Conservation (phyloP, 345 rosid species). For the Aegle marmelos region DNA sequence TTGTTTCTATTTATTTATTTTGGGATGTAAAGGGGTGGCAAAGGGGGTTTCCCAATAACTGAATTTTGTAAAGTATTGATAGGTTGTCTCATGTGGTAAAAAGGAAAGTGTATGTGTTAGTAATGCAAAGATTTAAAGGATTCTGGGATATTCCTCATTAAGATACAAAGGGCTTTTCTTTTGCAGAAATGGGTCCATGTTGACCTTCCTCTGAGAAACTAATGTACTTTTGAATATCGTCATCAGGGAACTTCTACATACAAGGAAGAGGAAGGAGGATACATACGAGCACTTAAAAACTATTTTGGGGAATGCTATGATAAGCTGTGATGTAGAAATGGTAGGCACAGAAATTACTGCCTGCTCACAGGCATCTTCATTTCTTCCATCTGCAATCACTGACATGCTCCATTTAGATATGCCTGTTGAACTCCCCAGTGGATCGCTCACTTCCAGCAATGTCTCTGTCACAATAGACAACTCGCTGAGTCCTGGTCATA, state of each 20-base stretch:
- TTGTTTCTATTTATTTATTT: neutral
- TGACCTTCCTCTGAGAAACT: neutral
- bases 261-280: constrained; percentile 64
- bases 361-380: constrained; percentile 60
- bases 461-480: constrained; percentile 77
- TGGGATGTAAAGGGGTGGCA: neutral
- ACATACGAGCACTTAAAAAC: constrained; percentile 41
- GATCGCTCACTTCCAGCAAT: constrained; percentile 33
- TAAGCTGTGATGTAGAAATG: constrained; percentile 75
- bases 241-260: constrained; percentile 78
- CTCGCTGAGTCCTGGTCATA: constrained; percentile 75
- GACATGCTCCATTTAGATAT: constrained; percentile 45
- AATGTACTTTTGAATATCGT: neutral
- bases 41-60: neutral
- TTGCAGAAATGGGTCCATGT: neutral
- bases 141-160: neutral
- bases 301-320: constrained; percentile 53
- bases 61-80: neutral
- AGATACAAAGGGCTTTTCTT: neutral
- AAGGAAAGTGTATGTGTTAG: neutral
- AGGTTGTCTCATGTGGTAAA: neutral
- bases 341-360: constrained; percentile 69
- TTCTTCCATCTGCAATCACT: constrained; percentile 59
- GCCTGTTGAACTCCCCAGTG: constrained; percentile 35
- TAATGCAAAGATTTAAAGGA: neutral